Evolutionary conservation across 2,329 filamentous ascomycete genomes (phyloP).

Genomic region (Alternaria consortialis): DNA sequence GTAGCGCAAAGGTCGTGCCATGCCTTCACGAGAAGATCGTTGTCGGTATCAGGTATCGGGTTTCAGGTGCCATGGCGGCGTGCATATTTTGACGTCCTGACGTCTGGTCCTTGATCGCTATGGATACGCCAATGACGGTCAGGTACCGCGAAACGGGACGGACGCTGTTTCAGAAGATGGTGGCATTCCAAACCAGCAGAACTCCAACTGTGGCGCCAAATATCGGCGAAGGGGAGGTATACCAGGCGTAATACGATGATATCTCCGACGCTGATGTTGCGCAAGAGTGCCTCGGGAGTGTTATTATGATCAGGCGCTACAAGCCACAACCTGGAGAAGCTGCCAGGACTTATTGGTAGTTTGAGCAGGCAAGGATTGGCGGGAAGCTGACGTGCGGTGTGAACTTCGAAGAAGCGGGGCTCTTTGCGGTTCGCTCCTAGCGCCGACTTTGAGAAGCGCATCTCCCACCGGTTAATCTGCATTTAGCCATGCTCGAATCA

Average conservation of each 20-base stretch:
- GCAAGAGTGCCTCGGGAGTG: slow-evolving; percentile 20
- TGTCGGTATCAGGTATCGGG: slow-evolving; percentile 30
- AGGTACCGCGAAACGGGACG: slow-evolving; percentile 18
- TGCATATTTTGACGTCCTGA: slow-evolving; percentile 32
- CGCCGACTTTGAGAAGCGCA: slow-evolving; percentile 2
- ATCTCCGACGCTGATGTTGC: slow-evolving; percentile 23
- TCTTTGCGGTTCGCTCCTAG: slow-evolving; percentile 8
- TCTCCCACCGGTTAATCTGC: slow-evolving; percentile 18
- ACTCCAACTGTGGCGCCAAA: slow-evolving; percentile 8
- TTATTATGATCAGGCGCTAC: slow-evolving; percentile 38
- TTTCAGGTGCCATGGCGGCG: slow-evolving; percentile 37
- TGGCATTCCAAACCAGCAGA: slow-evolving; percentile 27
- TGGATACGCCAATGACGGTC: slow-evolving; percentile 2
- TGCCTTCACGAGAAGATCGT: slow-evolving; percentile 29
- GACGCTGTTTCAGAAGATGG: slow-evolving; percentile 27
- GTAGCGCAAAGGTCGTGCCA: slow-evolving; percentile 20
- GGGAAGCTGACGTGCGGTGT: slow-evolving; percentile 18
- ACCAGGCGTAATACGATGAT: slow-evolving; percentile 19
- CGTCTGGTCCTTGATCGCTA: slow-evolving; percentile 30
- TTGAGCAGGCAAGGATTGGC: slow-evolving; percentile 22
- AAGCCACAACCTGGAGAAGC: slow-evolving; percentile 32
- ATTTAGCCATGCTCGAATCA: slow-evolving; percentile 18
- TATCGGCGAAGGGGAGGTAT: slow-evolving; percentile 10
- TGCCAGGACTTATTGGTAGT: slow-evolving; percentile 24
- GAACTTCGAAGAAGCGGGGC: slow-evolving; percentile 13